phyloP scores from a whole-genome alignment of 129 eudicot species.

The Artemisia argyi region DNA sequence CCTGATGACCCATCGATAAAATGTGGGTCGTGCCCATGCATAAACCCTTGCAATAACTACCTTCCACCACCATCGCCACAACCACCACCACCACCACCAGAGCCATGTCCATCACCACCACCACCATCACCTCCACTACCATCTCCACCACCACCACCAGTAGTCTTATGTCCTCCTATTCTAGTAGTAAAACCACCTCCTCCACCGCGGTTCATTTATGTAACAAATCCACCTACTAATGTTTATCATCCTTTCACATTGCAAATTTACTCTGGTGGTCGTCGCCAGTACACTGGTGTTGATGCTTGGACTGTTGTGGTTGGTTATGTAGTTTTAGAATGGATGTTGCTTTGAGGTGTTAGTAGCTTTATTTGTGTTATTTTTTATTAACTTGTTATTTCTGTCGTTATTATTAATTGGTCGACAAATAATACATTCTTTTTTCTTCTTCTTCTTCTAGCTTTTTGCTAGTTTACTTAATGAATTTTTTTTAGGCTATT shows the following conservation, averaged over 20 bases:
- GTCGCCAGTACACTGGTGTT: constrained; percentile 16
- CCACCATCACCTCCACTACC: constrained; percentile 34
- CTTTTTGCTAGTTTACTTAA: no score
- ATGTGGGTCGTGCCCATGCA: constrained; percentile 70
- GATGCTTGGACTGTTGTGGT: constrained; percentile 24
- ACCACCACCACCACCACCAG: constrained; percentile 18
- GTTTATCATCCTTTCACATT: constrained; percentile 49
- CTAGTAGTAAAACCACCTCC: constrained; percentile 40
- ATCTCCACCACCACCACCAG: constrained; percentile 41
- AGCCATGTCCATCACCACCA: constrained; percentile 3
- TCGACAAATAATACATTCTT: no score
- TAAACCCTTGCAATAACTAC: constrained; percentile 46
- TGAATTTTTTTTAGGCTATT: no score
- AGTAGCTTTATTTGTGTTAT: background rate
- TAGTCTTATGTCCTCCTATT: constrained; percentile 34
- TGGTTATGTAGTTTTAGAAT: constrained; percentile 13
- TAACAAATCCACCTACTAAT: constrained; percentile 37
- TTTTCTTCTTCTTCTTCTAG: no score
- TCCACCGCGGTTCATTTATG: constrained; percentile 59
- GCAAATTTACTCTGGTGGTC: constrained; percentile 34
- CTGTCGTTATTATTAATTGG: no score
- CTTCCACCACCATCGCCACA: constrained; percentile 42
- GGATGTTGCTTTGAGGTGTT: constrained; percentile 34
- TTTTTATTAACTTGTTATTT: background rate
- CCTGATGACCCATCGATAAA: constrained; percentile 50